Conservation (phyloP, 202 grass and related monocot genomes). For the Tripidium arundinaceum region DNA sequence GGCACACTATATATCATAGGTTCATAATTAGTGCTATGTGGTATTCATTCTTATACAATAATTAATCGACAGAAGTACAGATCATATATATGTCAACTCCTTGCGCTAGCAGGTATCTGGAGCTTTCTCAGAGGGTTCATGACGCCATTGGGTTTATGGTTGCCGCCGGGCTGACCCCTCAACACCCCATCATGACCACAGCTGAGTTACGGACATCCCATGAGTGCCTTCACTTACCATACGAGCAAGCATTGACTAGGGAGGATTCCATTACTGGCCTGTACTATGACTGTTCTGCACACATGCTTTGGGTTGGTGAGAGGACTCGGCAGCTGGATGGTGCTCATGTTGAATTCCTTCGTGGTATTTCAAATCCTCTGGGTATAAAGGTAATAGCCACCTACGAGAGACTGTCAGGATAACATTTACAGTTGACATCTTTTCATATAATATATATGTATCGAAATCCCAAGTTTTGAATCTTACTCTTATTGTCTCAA, state of each 20-base stretch:
- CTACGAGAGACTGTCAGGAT: not conserved
- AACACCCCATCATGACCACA: slow-evolving; percentile 67
- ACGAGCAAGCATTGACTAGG: slow-evolving; percentile 70
- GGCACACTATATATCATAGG: not conserved
- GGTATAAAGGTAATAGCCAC: slow-evolving; percentile 61
- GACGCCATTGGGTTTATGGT: slow-evolving; percentile 69
- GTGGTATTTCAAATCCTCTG: slow-evolving; percentile 67
- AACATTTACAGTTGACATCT: not conserved
- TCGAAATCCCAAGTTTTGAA: not conserved
- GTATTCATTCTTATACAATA: not conserved
- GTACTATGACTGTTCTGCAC: slow-evolving; percentile 68
- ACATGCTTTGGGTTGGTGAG: slow-evolving; percentile 87
- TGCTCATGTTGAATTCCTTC: slow-evolving; percentile 83
- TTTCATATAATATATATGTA: not conserved
- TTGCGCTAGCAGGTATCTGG: slow-evolving; percentile 41
- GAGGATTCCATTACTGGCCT: slow-evolving; percentile 56
- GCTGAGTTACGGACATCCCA: slow-evolving; percentile 90
- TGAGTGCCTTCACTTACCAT: slow-evolving; percentile 71
- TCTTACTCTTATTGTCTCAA: not conserved
- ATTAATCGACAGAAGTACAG: not conserved
- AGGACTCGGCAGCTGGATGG: slow-evolving; percentile 73
- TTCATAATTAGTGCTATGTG: not conserved
- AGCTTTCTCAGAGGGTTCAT: slow-evolving; percentile 64
- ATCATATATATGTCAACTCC: not conserved
- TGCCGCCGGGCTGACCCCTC: slow-evolving; percentile 54